phyloP scores from a whole-genome alignment of 2,329 filamentous ascomycete genomes.

The Apiospora hydei region DNA sequence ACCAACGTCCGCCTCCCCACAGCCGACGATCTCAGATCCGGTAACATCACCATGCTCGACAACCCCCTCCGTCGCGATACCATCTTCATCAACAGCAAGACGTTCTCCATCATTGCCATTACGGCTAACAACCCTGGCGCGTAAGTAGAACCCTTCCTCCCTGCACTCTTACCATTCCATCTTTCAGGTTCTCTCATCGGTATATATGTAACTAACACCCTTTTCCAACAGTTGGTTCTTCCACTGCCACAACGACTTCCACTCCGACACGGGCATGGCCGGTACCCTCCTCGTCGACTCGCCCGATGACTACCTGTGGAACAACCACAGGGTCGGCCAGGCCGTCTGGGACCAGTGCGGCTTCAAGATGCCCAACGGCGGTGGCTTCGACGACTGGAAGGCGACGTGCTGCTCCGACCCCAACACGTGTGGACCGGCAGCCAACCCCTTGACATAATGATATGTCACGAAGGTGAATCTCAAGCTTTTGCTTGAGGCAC shows the following conservation, averaged over 20 bases:
- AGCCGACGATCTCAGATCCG: neutral
- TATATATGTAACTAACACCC: neutral
- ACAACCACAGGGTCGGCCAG: slow-evolving; percentile 17
- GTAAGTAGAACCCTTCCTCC: neutral
- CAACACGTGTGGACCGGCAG: neutral
- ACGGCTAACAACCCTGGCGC: slow-evolving; percentile 23
- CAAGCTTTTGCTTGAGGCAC: neutral
- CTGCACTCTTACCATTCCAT: neutral
- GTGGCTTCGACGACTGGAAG: slow-evolving; percentile 27
- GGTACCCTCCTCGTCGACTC: slow-evolving; percentile 24
- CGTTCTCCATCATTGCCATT: slow-evolving; percentile 23
- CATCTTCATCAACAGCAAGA: slow-evolving; percentile 10
- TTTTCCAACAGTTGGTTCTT: slow-evolving; percentile 21
- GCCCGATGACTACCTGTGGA: slow-evolving; percentile 12
- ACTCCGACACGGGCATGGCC: slow-evolving; percentile 22
- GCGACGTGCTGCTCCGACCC: slow-evolving; percentile 37
- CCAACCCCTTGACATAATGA: neutral
- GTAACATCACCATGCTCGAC: neutral
- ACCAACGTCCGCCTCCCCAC: neutral
- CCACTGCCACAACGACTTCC: slow-evolving; percentile 26
- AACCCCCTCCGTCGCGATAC: slow-evolving; percentile 20
- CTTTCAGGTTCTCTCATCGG: neutral
- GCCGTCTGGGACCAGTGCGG: slow-evolving; percentile 24
- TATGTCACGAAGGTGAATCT: neutral
- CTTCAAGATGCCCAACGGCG: slow-evolving; percentile 24